Evolutionary conservation across 805 yeast genomes (phyloP).

Genomic region (Ogataea henricii): DNA sequence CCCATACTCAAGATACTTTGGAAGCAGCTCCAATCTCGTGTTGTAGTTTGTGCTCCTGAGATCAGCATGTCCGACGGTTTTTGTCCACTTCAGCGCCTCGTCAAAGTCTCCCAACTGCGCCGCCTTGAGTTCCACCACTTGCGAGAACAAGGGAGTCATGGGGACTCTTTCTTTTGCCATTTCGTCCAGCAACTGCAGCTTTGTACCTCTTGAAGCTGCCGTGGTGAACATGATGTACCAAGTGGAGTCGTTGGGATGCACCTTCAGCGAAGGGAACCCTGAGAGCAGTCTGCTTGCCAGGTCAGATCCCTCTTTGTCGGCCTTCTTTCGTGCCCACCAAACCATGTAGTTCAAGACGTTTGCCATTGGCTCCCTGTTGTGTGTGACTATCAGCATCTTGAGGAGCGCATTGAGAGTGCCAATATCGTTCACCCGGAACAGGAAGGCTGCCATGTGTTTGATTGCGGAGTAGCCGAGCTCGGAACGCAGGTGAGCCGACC

Average conservation of each 20-base stretch:
- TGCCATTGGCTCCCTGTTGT: constrained; percentile 1
- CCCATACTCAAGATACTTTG: background rate
- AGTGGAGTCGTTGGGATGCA: constrained; percentile 1
- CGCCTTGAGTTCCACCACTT: background rate
- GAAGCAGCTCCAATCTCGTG: background rate
- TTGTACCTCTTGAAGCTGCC: background rate
- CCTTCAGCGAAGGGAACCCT: background rate
- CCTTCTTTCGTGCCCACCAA: background rate
- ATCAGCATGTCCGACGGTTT: background rate
- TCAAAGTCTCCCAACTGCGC: constrained; percentile 1
- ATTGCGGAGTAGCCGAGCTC: background rate
- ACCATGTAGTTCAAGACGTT: constrained; percentile 1
- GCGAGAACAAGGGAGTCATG: background rate
- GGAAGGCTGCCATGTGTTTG: constrained; percentile 3
- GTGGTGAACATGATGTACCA: background rate
- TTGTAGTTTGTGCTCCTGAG: background rate
- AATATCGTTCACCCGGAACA: background rate
- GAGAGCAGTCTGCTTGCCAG: background rate
- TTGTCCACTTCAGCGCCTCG: background rate
- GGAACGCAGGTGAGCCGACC: background rate
- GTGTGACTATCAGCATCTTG: background rate
- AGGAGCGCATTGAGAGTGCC: background rate
- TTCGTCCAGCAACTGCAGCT: background rate
- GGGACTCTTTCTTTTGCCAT: constrained; percentile 1
- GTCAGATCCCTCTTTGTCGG: background rate